phyloP scores from a whole-genome alignment of 2,329 filamentous ascomycete species.

The Colletotrichum sp. region DNA sequence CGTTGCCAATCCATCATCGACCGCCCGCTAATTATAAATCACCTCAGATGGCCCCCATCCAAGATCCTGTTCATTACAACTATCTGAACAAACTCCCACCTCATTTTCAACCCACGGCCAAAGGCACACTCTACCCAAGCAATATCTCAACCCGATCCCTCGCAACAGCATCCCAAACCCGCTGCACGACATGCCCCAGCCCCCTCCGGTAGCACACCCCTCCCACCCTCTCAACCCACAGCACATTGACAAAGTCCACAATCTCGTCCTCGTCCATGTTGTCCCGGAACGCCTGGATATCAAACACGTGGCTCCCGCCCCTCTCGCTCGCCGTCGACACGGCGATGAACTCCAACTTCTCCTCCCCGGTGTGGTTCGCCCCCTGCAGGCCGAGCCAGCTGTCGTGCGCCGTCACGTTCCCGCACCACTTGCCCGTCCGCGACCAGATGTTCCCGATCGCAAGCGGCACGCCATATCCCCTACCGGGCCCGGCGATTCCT shows the following conservation, averaged over 20 bases:
- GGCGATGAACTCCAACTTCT: slow-evolving; percentile 45
- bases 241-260: slow-evolving; percentile 50
- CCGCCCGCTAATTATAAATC: neutral
- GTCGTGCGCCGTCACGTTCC: slow-evolving; percentile 48
- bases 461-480: slow-evolving; percentile 32
- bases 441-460: slow-evolving; percentile 48
- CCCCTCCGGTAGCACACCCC: slow-evolving; percentile 46
- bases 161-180: slow-evolving; percentile 44
- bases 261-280: slow-evolving; percentile 45
- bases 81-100: neutral
- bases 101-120: neutral
- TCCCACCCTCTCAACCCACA: slow-evolving; percentile 51
- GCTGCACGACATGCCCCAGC: slow-evolving; percentile 45
- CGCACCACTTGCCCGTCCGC: slow-evolving; percentile 41
- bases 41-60: neutral
- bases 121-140: slow-evolving; percentile 37
- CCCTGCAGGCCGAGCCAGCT: slow-evolving; percentile 50
- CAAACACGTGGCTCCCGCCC: slow-evolving; percentile 25
- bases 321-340: slow-evolving; percentile 45
- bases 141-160: slow-evolving; percentile 45
- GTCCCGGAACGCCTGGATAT: slow-evolving; percentile 43
- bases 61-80: neutral
- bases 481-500: neutral
- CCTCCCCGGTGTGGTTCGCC: slow-evolving; percentile 50
- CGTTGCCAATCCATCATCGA: neutral